Base-by-base conservation (phyloP, 768 basidiomycete genomes). In the button mushroom (Agaricus bisporus) region DNA sequence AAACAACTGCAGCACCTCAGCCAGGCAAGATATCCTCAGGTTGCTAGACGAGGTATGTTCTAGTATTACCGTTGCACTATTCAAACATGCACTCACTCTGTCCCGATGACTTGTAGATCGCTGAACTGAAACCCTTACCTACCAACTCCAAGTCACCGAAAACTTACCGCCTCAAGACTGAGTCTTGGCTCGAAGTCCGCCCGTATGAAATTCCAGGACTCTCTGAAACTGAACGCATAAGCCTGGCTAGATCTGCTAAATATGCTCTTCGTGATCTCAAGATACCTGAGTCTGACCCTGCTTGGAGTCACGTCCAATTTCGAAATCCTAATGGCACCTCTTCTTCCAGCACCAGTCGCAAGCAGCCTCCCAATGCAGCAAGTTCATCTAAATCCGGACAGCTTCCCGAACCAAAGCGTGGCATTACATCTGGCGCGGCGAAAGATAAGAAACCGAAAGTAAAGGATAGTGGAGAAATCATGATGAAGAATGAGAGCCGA, bases 171-270 rank as follows among this genome's bases (percentile, higher is more conserved):
- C 78, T 88, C 55, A 85, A 81, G 57, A 67, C 73, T 20, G 61
- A 66, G 17, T 69, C 79, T 2, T 90, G 87, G 86, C 72, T 72
- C 32, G 82, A 89, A 60, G 82, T 88, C 22, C 81, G 85, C 5
- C 88, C 88, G 0, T 82, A 74, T 54, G 83, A 82, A 56, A 86
- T 78, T 75, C 69, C 74, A 0, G 70, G 70, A 26, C 70, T 85
- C 25, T 69, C 70, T 2, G 76, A 79, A 26, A 46, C 68, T 2
- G 79, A 82, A 42, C 74, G 79, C 4, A 69, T 67, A 7, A 60
- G 56, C n/a, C 69, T 88, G 64, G 74, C 79, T 7, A 74, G 79
- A 38, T 69, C 73, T 26, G 84, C 80, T 1, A 75, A 82, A 43
- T 57, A 68, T 14, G 75, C 68, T 0, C 73, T 85, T 60, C 69